Evolutionary conservation across 352 stramenopile genomes (phyloP), one percentile per base, ranked within the genome.

Genomic region (Phytophthora pseudosyringae): DNA sequence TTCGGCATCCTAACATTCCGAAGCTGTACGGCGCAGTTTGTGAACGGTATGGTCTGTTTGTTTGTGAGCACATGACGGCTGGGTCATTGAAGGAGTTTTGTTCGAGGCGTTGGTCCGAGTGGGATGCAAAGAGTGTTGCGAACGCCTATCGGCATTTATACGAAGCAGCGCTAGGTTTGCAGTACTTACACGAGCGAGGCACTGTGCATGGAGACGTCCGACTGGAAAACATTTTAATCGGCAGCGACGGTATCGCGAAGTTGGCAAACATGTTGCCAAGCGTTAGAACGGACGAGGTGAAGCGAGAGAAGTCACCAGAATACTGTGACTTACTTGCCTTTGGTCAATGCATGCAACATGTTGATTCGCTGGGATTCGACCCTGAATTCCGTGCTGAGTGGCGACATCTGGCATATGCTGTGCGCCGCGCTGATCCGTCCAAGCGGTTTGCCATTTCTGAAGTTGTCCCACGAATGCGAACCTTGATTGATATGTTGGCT

Each of bases 161-260:
- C n/a, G 44, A 69, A 13, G 52, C 43, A 12, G 45, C 52, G 7
- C 15, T 64, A 5, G 60, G 60, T 15, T 18, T 69, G 5, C 43
- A 64, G n/a, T 69, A 64, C 16, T 45, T 69, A 12, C 60, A 63
- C 10, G 33, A 69, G 15, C 51, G 46, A 3, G 29, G 28, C 1
- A 53, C 59, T 16, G 31, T 46, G 1, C 57, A 59, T 10, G 47
- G 38, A 26, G 38, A 59, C 21, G 21, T 59, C 7, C 18, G 57
- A 29, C 3, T 52, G 11, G 21, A 45, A 39, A 64, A 64, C 21
- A 43, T 64, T 9, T 35, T 69, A 15, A 41, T 69, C 1, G 53
- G 38, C 5, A 51, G 32, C 9, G 38, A 64, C 39, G 31, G 31
- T 5, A 40, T 62, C 21, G 61, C 36, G 0, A 69, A 64, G 26